phyloP scores from a whole-genome alignment of 2,329 filamentous ascomycete genomes.

The Exophiala phaeomuriformis region DNA sequence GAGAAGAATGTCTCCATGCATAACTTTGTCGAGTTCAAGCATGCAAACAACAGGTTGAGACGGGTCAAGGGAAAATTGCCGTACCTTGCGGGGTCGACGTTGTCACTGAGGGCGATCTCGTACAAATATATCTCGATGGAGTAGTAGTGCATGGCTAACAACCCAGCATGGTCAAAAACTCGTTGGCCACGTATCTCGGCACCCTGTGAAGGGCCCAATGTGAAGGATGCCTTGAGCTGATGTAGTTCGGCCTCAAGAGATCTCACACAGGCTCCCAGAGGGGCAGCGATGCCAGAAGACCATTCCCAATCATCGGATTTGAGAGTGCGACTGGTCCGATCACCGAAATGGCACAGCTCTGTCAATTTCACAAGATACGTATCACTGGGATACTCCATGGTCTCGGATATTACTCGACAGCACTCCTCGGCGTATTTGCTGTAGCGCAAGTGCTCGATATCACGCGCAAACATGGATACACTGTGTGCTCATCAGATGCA shows the following conservation, averaged over 20 bases:
- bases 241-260: constrained; percentile 42
- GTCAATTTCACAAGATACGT: constrained; percentile 42
- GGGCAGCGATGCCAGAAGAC: constrained; percentile 12
- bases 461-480: constrained; percentile 34
- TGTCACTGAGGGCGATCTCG: constrained; percentile 26
- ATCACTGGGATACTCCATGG: constrained; percentile 44
- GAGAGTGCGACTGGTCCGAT: constrained; percentile 40
- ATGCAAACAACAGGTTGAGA: constrained; percentile 47
- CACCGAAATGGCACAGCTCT: constrained; percentile 45
- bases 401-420: constrained; percentile 40
- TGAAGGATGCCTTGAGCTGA: constrained; percentile 19
- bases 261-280: constrained; percentile 32
- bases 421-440: constrained; percentile 49
- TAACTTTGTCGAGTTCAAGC: constrained; percentile 41
- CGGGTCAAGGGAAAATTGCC: constrained; percentile 35
- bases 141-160: constrained; percentile 28
- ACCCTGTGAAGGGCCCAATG: background rate
- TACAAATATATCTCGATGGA: constrained; percentile 29
- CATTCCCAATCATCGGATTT: constrained; percentile 21
- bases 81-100: constrained; percentile 38
- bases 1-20: constrained; percentile 48
- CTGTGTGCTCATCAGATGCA: constrained; percentile 1
- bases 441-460: constrained; percentile 45
- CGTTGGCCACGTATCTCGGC: background rate
- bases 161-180: constrained; percentile 16